Conservation (phyloP, 2,329 filamentous ascomycete genomes). For the Ploettnerulaceae sp. region DNA sequence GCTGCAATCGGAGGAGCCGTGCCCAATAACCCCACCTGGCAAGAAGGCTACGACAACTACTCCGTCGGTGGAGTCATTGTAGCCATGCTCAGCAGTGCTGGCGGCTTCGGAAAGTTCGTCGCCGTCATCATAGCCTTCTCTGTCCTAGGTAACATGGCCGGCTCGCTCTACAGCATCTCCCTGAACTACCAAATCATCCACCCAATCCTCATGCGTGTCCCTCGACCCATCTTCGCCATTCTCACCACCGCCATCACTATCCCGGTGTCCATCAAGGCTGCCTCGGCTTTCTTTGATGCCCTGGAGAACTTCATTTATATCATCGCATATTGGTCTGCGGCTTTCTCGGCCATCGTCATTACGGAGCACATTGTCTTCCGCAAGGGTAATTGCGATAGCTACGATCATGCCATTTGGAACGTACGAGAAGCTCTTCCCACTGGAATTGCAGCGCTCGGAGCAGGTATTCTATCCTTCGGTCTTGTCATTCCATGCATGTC, state of each 20-base stretch:
- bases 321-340: constrained; percentile 65
- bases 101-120: constrained; percentile 58
- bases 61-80: constrained; percentile 55
- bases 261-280: constrained; percentile 50
- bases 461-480: constrained; percentile 46
- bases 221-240: constrained; percentile 53
- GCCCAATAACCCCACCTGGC: constrained; percentile 48
- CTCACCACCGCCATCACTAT: constrained; percentile 56
- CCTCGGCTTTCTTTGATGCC: constrained; percentile 47
- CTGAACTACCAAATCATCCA: constrained; percentile 61
- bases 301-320: constrained; percentile 63
- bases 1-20: constrained; percentile 60
- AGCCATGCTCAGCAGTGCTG: constrained; percentile 53
- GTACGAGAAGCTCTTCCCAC: constrained; percentile 51
- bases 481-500: constrained; percentile 64
- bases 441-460: constrained; percentile 55
- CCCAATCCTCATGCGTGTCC: constrained; percentile 50
- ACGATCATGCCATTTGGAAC: constrained; percentile 53
- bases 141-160: constrained; percentile 54
- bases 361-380: constrained; percentile 64
- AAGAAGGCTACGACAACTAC: constrained; percentile 47
- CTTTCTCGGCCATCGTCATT: constrained; percentile 60
- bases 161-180: constrained; percentile 57
- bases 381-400: constrained; percentile 45
- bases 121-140: constrained; percentile 54